These are phyloP conservation scores for Kodamaea hsintzibuensis DNA, from an alignment of 805 yeast species.

Conservation along the genomic window DNA sequence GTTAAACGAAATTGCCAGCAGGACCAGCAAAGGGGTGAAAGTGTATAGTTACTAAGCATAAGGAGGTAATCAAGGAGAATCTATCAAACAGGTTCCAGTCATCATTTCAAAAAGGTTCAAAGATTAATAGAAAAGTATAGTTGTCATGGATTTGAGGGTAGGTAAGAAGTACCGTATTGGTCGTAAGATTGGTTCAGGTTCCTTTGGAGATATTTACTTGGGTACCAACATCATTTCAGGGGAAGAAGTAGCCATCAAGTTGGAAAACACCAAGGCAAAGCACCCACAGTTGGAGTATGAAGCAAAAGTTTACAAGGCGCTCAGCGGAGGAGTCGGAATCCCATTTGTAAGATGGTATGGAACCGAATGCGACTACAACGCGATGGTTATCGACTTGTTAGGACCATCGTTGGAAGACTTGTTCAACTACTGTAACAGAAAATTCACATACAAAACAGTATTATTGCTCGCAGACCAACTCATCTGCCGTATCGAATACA, in stretches of 20 bases:
- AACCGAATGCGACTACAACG: conserved; percentile 93
- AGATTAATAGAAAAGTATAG: background rate
- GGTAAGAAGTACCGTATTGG: conserved; percentile 95
- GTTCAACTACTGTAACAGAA: conserved; percentile 93
- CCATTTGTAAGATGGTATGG: conserved; percentile 98
- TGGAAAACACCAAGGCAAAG: conserved; percentile 85
- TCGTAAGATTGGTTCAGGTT: conserved; percentile 94
- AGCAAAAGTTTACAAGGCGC: conserved; percentile 90
- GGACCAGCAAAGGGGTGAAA: background rate
- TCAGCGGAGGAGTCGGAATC: conserved; percentile 95
- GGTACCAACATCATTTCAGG: conserved; percentile 94
- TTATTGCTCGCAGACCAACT: conserved; percentile 91
- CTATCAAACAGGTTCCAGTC: no score
- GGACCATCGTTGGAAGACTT: conserved; percentile 96
- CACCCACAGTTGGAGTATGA: conserved; percentile 98
- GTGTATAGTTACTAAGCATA: no score
- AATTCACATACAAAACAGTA: conserved; percentile 91
- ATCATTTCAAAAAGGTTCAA: no score
- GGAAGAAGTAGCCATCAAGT: conserved; percentile 95
- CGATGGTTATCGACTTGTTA: conserved; percentile 92
- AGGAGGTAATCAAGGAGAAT: no score
- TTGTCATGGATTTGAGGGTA: conserved; percentile 65
- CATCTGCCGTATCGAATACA: conserved; percentile 89
- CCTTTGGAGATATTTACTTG: conserved; percentile 94
- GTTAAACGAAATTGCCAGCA: background rate